phyloP scores from a whole-genome alignment of 2,329 filamentous ascomycete genomes.

The Trichophyton rubrum region DNA sequence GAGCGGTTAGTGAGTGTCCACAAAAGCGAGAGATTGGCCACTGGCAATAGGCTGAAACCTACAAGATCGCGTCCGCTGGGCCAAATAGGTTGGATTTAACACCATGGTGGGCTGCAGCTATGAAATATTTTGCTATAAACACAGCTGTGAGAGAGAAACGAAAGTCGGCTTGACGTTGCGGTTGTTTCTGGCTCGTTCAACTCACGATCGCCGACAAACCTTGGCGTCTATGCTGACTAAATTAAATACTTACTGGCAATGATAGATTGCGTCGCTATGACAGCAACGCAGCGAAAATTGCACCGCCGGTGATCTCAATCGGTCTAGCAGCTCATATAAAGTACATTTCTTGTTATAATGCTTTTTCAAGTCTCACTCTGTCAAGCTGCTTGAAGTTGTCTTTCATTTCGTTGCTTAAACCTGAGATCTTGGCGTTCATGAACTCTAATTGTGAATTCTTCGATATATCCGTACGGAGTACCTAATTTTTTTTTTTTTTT shows the following conservation, averaged over 20 bases:
- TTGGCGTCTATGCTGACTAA: neutral
- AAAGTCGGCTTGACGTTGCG: neutral
- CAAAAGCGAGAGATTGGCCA: neutral
- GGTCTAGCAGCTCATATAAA: no score
- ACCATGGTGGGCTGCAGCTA: slow-evolving; percentile 45
- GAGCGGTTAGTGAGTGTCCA: neutral
- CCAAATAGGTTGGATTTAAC: slow-evolving; percentile 88
- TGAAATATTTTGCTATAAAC: neutral
- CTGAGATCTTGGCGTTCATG: no score
- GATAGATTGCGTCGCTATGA: no score
- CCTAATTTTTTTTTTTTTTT: neutral
- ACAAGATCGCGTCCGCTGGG: slow-evolving; percentile 68
- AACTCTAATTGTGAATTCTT: no score
- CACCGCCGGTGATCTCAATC: no score
- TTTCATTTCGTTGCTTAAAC: no score
- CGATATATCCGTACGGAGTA: no score
- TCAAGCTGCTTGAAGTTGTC: no score
- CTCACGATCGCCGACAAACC: neutral
- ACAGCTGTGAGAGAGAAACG: neutral
- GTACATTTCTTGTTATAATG: no score
- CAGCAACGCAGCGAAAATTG: no score
- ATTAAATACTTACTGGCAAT: no score
- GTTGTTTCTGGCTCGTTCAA: neutral
- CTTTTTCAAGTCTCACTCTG: no score
- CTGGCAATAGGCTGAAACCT: slow-evolving; percentile 26